These are phyloP conservation scores for Linnemannia elongata DNA, from an alignment of 192 early-diverging fungal genomes.

Conservation along the genomic window DNA sequence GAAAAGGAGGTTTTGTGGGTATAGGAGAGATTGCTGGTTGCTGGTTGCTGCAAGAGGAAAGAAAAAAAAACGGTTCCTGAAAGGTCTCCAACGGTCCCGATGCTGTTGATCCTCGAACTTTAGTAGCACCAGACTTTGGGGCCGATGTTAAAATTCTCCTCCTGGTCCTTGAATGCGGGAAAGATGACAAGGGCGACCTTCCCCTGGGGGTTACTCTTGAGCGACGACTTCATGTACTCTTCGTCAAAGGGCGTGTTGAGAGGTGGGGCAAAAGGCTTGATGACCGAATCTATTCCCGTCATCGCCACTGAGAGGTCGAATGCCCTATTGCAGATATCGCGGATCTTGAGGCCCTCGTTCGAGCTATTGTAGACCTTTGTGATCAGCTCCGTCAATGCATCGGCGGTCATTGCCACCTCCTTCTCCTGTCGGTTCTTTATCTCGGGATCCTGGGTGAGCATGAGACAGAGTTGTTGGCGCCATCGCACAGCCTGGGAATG, in stretches of 20 bases:
- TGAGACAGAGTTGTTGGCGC: conserved; percentile 53
- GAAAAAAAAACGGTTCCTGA: neutral
- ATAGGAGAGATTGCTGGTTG: neutral
- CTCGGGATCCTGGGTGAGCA: conserved; percentile 43
- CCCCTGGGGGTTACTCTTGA: conserved; percentile 39
- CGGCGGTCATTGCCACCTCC: conserved; percentile 21
- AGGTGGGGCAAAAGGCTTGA: conserved; percentile 14
- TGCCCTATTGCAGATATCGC: conserved; percentile 35
- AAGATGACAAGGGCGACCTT: conserved; percentile 46
- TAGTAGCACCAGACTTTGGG: conserved; percentile 53
- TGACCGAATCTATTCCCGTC: conserved; percentile 23
- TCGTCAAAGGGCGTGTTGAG: conserved; percentile 29
- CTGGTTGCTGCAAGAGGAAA: neutral
- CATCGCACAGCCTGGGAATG: conserved; percentile 38
- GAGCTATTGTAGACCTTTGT: conserved; percentile 25
- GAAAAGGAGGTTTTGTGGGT: neutral
- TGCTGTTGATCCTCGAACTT: neutral
- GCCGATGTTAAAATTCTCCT: conserved; percentile 6
- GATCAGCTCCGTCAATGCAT: conserved; percentile 16
- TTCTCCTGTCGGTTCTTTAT: conserved; percentile 30
- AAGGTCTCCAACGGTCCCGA: neutral
- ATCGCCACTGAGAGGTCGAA: conserved; percentile 47
- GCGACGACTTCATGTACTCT: conserved; percentile 34
- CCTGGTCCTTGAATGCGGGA: conserved; percentile 35
- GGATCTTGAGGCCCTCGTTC: conserved; percentile 33